Percentiles rank a stretch among this genome's conserved stretches.
phyloP scores from a whole-genome alignment of 2,329 filamentous ascomycete genomes.

The Teratosphaeria viscida region DNA sequence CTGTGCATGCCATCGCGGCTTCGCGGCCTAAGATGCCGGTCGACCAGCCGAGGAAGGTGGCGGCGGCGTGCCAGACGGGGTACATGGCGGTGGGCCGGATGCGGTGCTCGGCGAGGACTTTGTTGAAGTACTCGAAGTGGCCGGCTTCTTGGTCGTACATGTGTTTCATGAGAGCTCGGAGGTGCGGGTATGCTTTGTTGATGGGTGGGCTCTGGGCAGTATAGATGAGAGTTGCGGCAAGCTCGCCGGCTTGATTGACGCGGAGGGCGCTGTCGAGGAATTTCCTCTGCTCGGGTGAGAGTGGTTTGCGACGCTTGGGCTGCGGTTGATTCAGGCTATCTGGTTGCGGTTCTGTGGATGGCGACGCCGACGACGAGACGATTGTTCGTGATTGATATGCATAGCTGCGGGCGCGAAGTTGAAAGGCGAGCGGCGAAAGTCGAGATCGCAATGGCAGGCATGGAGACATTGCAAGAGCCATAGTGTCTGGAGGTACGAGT shows the following conservation, averaged over 20 bases:
- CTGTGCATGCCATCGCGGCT: conserved; percentile 96
- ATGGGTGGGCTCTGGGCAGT: conserved; percentile 76
- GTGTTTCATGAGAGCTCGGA: conserved; percentile 85
- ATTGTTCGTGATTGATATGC: conserved; percentile 9
- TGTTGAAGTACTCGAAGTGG: conserved; percentile 79
- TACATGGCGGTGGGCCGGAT: conserved; percentile 89
- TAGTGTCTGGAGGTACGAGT: neutral
- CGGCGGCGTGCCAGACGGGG: conserved; percentile 74
- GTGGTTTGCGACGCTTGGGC: conserved; percentile 11
- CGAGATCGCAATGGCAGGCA: conserved; percentile 17
- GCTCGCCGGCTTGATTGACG: conserved; percentile 93
- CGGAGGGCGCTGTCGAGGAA: conserved; percentile 75
- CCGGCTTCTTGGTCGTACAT: conserved; percentile 96
- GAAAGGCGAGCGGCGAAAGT: conserved; percentile 20
- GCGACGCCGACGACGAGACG: conserved; percentile 8
- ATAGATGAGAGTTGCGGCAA: conserved; percentile 95
- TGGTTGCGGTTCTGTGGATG: conserved; percentile 9
- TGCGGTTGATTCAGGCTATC: conserved; percentile 10
- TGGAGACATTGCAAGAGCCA: conserved; percentile 1
- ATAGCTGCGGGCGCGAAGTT: conserved; percentile 15
- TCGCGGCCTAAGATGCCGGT: conserved; percentile 84
- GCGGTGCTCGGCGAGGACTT: conserved; percentile 71
- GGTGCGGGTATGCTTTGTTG: conserved; percentile 68
- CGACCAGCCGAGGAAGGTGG: conserved; percentile 74
- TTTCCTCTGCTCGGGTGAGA: conserved; percentile 48